phyloP scores from a whole-genome alignment of 164 flowering plant species.

The Akebia trifoliata region DNA sequence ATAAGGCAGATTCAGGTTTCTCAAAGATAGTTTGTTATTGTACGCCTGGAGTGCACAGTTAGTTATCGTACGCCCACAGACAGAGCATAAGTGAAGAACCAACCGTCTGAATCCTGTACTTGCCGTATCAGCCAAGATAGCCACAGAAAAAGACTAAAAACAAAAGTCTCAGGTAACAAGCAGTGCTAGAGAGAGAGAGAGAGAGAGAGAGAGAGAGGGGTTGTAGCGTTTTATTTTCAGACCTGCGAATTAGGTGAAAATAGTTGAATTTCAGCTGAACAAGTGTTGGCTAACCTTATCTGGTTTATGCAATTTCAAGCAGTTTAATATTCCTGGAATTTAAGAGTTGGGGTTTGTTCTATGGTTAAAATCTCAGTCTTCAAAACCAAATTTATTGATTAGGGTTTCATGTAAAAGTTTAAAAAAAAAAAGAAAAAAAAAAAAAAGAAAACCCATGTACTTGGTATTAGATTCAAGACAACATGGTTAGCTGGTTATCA shows the following conservation, averaged over 20 bases:
- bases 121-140: conserved; percentile 16
- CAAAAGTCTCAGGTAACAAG: too few species aligned
- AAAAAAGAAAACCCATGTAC: conserved; percentile 20
- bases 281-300: conserved; percentile 4
- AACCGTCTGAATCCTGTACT: conserved; percentile 7
- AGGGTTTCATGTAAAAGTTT: conserved; percentile 30
- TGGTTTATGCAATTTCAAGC: conserved; percentile 6
- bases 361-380: conserved; percentile 13
- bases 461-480: conserved; percentile 17
- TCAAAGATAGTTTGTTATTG: background rate
- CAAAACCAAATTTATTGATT: conserved; percentile 9
- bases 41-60: conserved; percentile 12
- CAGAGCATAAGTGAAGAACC: background rate
- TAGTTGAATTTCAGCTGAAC: conserved; percentile 1
- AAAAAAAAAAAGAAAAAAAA: too few species aligned
- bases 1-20: background rate
- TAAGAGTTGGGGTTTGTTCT: conserved; percentile 3
- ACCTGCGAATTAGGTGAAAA: background rate
- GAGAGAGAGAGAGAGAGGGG: background rate
- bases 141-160: background rate
- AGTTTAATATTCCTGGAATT: conserved; percentile 10
- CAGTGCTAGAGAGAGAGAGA: background rate
- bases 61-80: conserved; percentile 15
- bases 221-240: background rate
- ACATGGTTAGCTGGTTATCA: background rate